A percentile compares a stretch with the other conserved stretches of the same genome.
phyloP scores from a whole-genome alignment of 2,329 filamentous ascomycete species.

The Aschersonia sp. region DNA sequence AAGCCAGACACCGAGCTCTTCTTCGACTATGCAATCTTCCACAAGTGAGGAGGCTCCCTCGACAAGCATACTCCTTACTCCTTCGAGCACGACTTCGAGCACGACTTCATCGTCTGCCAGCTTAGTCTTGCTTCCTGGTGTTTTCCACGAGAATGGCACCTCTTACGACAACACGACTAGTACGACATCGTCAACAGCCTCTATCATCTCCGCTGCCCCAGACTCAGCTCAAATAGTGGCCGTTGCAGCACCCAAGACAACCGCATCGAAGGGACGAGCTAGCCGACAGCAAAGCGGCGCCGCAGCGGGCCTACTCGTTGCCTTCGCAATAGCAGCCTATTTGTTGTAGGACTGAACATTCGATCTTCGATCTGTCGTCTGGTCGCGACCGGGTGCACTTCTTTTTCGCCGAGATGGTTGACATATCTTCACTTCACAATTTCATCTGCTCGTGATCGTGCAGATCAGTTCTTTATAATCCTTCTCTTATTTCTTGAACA shows the following conservation, averaged over 20 bases:
- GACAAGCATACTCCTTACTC: background rate
- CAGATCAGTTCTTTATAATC: background rate
- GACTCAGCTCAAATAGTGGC: slow-evolving; percentile 9
- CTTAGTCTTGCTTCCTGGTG: slow-evolving; percentile 19
- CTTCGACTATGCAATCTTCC: background rate
- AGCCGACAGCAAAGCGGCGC: slow-evolving; percentile 34
- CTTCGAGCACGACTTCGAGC: slow-evolving; percentile 2
- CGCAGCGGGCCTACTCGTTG: slow-evolving; percentile 38
- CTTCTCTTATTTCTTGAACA: slow-evolving; percentile 9
- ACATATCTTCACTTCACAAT: background rate
- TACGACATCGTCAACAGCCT: background rate
- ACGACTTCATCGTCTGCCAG: slow-evolving; percentile 6
- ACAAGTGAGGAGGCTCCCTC: slow-evolving; percentile 2
- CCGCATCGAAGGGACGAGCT: slow-evolving; percentile 28
- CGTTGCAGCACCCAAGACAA: slow-evolving; percentile 16
- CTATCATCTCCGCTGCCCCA: slow-evolving; percentile 4
- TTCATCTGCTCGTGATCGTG: no score
- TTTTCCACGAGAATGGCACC: slow-evolving; percentile 40
- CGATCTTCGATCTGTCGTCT: no score
- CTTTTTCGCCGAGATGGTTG: no score
- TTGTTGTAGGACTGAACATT: slow-evolving; percentile 21
- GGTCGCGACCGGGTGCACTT: no score
- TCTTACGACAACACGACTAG: slow-evolving; percentile 8
- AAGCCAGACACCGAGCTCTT: background rate
- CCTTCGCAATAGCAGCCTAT: slow-evolving; percentile 37